Base-by-base conservation (phyloP, 2,329 filamentous ascomycete species). In the Metarhizium anisopliae region DNA sequence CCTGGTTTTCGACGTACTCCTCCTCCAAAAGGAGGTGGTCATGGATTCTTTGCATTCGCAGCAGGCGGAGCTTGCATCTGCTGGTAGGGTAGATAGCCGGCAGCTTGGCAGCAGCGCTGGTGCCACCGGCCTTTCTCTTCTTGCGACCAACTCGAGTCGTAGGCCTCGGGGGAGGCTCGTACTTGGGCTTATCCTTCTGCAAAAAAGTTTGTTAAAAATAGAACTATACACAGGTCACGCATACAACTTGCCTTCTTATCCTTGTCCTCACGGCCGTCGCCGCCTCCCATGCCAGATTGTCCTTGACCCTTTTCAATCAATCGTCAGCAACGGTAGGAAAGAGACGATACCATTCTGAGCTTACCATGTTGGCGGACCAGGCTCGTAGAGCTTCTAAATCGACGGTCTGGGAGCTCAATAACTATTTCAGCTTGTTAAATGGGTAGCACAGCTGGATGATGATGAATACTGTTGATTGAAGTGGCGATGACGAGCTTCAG, bases 121-220 rank as follows among this genome's bases (percentile, higher is more conserved):
- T 91, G 54, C 94, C 94, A 58, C 88, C 91, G 52, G 85, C 83
- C 86, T 90, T 96, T 82, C 92, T 93, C 89, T 99, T 99, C 87
- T 95, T 96, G 69, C 93, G 90, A 59, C 94, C 94, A 71, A 99
- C 87, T 71, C 94, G 90, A 63, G 94, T 97, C 60, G 94, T 99
- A 60, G 94, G 94, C 68, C 93, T 87, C 73, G 94, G 94, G 64
- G 94, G 94, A 62, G 94, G 94, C 75, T 99, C 94, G 80, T 99
- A 99, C 88, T 96, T 97, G 70, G 94, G 94, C 86, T 99, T 99
- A 61, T 99, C 93, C 83, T 99, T 97, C 93, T 96, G 67, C 13
- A 40, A 64, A 58, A 42, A 30, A 50, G 57, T 2, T 25, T 54
- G 57, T 71, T 59, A 69, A 60, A 50, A 4, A 14, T 8, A 8